phyloP scores from a whole-genome alignment of 202 grass and related monocot genomes.

The Setaria italica region DNA sequence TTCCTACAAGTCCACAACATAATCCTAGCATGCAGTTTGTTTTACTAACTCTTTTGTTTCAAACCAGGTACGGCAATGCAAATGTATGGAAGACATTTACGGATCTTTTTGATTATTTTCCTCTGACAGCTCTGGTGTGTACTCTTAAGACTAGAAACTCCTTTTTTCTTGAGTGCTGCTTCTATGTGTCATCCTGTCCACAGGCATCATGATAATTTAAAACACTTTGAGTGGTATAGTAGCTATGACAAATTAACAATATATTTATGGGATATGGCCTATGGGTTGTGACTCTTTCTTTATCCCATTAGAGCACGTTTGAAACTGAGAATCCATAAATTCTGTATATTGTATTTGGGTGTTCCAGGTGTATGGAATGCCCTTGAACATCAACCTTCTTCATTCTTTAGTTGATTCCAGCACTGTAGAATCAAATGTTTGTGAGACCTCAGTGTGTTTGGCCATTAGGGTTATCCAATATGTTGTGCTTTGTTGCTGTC shows the following conservation, averaged over 20 bases:
- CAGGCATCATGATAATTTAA: background rate
- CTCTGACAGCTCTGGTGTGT: slow-evolving; percentile 86
- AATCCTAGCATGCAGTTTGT: slow-evolving; percentile 13
- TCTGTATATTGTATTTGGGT: background rate
- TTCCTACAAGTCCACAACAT: background rate
- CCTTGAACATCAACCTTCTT: background rate
- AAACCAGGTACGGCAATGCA: slow-evolving; percentile 88
- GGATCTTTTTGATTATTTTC: slow-evolving; percentile 97
- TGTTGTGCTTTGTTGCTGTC: background rate
- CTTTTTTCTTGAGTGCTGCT: background rate
- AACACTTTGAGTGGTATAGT: background rate
- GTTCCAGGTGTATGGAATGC: background rate
- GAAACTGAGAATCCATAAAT: slow-evolving; percentile 15
- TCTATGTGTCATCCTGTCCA: background rate
- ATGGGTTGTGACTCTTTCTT: slow-evolving; percentile 6
- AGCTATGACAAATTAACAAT: background rate
- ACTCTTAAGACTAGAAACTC: slow-evolving; percentile 31
- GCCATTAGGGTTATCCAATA: background rate
- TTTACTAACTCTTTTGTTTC: slow-evolving; percentile 36
- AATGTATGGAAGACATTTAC: slow-evolving; percentile 98
- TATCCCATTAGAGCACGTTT: slow-evolving; percentile 17
- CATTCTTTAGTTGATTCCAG: slow-evolving; percentile 4
- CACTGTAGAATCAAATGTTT: slow-evolving; percentile 12
- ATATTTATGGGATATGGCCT: background rate
- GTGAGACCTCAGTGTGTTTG: background rate